Evolutionary conservation across 495 filamentous ascomycete genomes (phyloP).

Genomic region (Aspergillus bridgeri): DNA sequence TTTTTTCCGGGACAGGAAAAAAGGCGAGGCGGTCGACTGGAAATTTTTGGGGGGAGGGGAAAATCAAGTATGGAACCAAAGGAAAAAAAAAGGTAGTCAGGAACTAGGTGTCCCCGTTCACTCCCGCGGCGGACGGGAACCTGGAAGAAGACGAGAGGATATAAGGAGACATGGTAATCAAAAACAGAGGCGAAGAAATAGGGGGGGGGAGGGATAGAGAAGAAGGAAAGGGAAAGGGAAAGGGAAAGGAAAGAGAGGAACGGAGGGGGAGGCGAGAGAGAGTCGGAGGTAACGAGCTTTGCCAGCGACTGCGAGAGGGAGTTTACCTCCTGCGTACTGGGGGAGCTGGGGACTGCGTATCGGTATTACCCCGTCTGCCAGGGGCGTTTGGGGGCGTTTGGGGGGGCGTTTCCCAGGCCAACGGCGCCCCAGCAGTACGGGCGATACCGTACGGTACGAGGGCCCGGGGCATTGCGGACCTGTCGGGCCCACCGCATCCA

Average conservation of each 20-base stretch:
- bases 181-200: conserved; percentile 26
- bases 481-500: conserved; percentile 6
- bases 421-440: neutral
- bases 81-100: conserved; percentile 21
- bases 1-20: conserved; percentile 12
- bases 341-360: conserved; percentile 9
- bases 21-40: conserved; percentile 22
- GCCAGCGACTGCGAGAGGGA: too few relatives aligned
- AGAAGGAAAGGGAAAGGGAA: conserved; percentile 26
- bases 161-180: conserved; percentile 39
- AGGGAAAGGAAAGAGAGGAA: conserved; percentile 7
- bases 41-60: conserved; percentile 5
- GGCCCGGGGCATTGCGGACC: conserved; percentile 5
- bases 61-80: neutral
- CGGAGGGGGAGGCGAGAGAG: conserved; percentile 11
- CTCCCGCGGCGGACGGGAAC: conserved; percentile 41
- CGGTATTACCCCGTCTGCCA: neutral
- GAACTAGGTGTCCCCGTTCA: conserved; percentile 42
- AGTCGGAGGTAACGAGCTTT: too few relatives aligned
- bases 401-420: neutral
- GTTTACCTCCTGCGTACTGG: too few relatives aligned
- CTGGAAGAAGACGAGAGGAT: conserved; percentile 27
- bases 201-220: conserved; percentile 26
- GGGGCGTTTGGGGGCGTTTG: too few relatives aligned
- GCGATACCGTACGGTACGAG: too few relatives aligned